Conservation (phyloP, 164 flowering plant genomes). For the Berberis vulgaris region DNA sequence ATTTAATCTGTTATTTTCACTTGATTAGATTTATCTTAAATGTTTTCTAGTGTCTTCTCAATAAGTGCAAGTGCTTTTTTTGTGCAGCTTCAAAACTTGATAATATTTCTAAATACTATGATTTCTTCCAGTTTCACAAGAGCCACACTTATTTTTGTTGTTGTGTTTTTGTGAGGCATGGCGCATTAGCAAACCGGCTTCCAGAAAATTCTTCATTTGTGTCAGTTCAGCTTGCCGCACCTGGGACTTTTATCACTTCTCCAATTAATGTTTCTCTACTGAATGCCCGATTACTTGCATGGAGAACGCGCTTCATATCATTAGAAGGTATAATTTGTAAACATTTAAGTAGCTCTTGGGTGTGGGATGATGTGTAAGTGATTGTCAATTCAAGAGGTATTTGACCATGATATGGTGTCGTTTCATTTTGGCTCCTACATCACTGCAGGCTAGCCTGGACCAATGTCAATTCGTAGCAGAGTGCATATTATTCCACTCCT, state of each 20-base stretch:
- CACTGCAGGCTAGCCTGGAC: too few species aligned
- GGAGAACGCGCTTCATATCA: conserved; percentile 70
- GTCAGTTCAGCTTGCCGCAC: conserved; percentile 48
- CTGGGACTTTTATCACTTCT: conserved; percentile 51
- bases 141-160: not conserved
- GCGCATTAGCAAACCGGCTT: conserved; percentile 25
- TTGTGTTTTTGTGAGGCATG: conserved; percentile 28
- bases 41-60: too few species aligned
- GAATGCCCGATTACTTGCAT: conserved; percentile 49
- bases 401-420: too few species aligned
- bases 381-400: too few species aligned
- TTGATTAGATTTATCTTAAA: too few species aligned
- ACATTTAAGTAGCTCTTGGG: not conserved
- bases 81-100: too few species aligned
- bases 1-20: too few species aligned
- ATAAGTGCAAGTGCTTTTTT: too few species aligned
- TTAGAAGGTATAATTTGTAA: conserved; percentile 36
- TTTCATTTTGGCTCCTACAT: too few species aligned
- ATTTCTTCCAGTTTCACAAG: not conserved
- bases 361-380: too few species aligned
- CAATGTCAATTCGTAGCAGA: too few species aligned
- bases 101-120: not conserved
- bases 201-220: conserved; percentile 32
- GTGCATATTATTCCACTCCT: too few species aligned
- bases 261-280: conserved; percentile 47